Evolutionary conservation across 1,284 basidiomycete genomes (phyloP), one percentile per base, ranked within the genome.

Genomic region (Ustilago cynodontis): DNA sequence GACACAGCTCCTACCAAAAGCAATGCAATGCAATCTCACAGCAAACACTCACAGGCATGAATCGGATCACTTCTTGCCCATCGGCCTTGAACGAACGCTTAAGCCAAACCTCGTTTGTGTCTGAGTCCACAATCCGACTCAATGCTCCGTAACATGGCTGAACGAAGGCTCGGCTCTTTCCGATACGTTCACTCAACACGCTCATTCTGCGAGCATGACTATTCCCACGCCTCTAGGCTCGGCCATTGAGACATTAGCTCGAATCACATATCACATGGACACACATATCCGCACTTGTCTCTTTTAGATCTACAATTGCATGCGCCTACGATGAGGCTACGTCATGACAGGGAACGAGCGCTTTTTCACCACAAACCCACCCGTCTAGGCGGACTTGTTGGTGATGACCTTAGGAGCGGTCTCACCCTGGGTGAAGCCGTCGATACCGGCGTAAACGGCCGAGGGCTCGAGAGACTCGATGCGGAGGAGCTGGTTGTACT

Each of bases 401-500:
- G 71, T 62, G 54, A 83, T 74, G 41, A 83, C 78, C 73, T 81
- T 81, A 41, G 81, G 81, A 50, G 81, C 78, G 24, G 69, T 68
- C 54, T 78, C 71, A 54, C 78, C 78, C 62, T 78, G 76, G 57
- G 78, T 78, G 74, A 86, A 86, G 53, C 83, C 83, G 59, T 83
- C 75, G 60, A 83, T 66, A 55, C 81, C 84, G 35, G 84, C 84
- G 77, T 86, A 86, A 22, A 75, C 71, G 11, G 78, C 77, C 31
- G 77, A 64, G 28, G 68, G 51, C 71, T 84, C 83, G 55, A 74
- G 69, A 24, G 47, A 39, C 80, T 86, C 84, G 68, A 86, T 86
- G 52, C 84, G 78, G 22, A 86, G 79, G 10, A 86, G 78, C 63
- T 79, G 77, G 73, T 86, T 86, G 80, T 83, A 86, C 88, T 96